These are phyloP conservation scores for Daldinia bambusicola DNA, from an alignment of 495 filamentous ascomycete species.

Conservation along the genomic window DNA sequence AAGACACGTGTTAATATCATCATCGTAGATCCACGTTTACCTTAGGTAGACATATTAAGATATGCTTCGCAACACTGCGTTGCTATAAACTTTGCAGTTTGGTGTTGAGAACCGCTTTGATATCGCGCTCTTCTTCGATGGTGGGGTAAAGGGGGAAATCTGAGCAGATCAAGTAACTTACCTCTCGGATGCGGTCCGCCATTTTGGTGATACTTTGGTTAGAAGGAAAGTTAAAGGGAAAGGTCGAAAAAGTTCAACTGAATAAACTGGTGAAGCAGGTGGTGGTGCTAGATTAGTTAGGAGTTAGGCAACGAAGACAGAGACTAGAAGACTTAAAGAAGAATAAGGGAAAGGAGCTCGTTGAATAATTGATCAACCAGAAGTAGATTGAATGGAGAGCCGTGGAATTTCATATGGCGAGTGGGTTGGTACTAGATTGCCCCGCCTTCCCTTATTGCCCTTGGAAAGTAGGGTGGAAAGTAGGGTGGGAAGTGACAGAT, in stretches of 20 bases:
- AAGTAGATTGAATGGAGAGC: slow-evolving; percentile 38
- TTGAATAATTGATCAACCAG: slow-evolving; percentile 44
- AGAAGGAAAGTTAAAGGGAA: slow-evolving; percentile 13
- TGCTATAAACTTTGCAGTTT: background rate
- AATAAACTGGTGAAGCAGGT: slow-evolving; percentile 30
- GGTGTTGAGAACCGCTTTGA: background rate
- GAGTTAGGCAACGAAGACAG: slow-evolving; percentile 36
- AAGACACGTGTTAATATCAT: slow-evolving; percentile 39
- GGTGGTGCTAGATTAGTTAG: slow-evolving; percentile 34
- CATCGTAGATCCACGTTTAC: slow-evolving; percentile 8
- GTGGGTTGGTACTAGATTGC: slow-evolving; percentile 46
- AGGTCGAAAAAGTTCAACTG: slow-evolving; percentile 29
- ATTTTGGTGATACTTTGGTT: slow-evolving; percentile 34
- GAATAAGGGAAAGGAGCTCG: slow-evolving; percentile 42
- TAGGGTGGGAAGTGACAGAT: slow-evolving; percentile 41
- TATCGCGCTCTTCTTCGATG: slow-evolving; percentile 46
- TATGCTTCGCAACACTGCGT: slow-evolving; percentile 11
- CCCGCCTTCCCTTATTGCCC: slow-evolving; percentile 46
- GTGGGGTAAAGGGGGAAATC: slow-evolving; percentile 54
- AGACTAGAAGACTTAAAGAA: slow-evolving; percentile 21
- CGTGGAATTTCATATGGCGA: slow-evolving; percentile 48
- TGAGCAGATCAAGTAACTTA: slow-evolving; percentile 60
- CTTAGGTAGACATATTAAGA: slow-evolving; percentile 25
- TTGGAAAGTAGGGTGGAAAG: no score
- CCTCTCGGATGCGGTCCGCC: slow-evolving; percentile 86